A percentile compares a stretch with the other conserved stretches of the same genome.
phyloP scores from a whole-genome alignment of 305 asterid species.

The Solanum hybrid region DNA sequence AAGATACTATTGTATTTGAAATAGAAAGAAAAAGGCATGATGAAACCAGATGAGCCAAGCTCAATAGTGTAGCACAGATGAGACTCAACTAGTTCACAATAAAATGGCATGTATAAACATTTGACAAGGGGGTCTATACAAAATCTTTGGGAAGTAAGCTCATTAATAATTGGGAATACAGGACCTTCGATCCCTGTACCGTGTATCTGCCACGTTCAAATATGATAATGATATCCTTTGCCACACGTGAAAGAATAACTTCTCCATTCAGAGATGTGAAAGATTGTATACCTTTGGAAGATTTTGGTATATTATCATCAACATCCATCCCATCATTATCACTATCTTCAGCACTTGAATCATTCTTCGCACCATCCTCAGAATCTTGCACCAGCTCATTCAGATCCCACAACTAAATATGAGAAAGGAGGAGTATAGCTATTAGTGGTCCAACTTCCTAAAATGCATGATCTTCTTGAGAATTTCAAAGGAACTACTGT shows the following conservation, averaged over 20 bases:
- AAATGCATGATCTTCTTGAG: background rate
- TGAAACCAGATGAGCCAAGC: background rate
- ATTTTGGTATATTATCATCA: slow-evolving; percentile 38
- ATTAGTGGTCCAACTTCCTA: background rate
- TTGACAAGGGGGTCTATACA: background rate
- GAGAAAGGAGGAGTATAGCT: background rate
- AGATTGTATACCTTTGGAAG: slow-evolving; percentile 49
- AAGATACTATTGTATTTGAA: background rate
- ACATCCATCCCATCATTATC: slow-evolving; percentile 78
- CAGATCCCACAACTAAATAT: slow-evolving; percentile 61
- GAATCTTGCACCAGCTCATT: slow-evolving; percentile 67
- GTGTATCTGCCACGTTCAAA: background rate
- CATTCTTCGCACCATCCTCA: slow-evolving; percentile 22
- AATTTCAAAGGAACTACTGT: background rate
- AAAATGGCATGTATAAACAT: background rate
- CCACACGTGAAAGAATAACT: background rate
- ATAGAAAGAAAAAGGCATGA: background rate
- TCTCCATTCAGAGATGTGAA: background rate
- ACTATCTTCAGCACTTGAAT: slow-evolving; percentile 39
- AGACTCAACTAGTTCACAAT: background rate
- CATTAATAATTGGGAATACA: background rate
- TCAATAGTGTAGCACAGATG: background rate
- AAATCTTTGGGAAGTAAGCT: background rate
- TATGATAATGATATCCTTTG: background rate
- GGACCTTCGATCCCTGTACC: background rate